Evolutionary conservation across 2,329 filamentous ascomycete species (phyloP), one percentile per base, ranked within the genome.

Genomic region (Xylaria sp.): DNA sequence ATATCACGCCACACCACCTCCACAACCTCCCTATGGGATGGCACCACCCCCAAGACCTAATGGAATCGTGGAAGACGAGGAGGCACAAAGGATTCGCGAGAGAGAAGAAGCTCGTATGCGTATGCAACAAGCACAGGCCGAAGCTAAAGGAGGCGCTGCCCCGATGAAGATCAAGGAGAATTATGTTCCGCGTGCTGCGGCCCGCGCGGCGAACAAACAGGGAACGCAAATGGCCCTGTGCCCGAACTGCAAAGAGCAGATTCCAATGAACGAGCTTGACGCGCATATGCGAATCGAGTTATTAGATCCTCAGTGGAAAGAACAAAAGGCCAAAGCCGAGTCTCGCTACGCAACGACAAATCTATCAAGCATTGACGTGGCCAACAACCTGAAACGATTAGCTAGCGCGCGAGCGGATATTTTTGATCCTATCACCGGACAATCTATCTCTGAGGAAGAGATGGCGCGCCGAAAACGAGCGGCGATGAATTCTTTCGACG

Each of bases 281-380:
- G 90, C 95, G 71, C 95, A 98, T 78, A 95, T 98, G 89, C 89
- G 93, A 80, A 97, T 98, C 78, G 95, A 98, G 81, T 86, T 98
- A 55, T 87, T 98, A 67, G 95, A 98, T 78, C 95, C 95, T 0
- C 89, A 92, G 67, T 98, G 95, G 94, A 97, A 97, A 79, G 94
- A 98, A 78, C 94, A 98, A 79, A 93, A 94, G 74, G 92, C 93
- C 66, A 97, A 97, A 79, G 90, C 93, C 17, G 93, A 97, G 54
- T 89, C 92, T 12, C 91, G 95, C 70, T 93, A 92, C 71, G 89
- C 93, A 1, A 94, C 92, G 0, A 97, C 94, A 9, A 98, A 97
- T 75, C 82, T 97, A 9, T 93, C 92, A 0, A 95, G 93, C 3
- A 89, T 87, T 39, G 95, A 98, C 74, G 93, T 97, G 54, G 94